Evolutionary conservation across 2,329 filamentous ascomycete genomes (phyloP).

Genomic region (Paraconiothyrium brasiliense): DNA sequence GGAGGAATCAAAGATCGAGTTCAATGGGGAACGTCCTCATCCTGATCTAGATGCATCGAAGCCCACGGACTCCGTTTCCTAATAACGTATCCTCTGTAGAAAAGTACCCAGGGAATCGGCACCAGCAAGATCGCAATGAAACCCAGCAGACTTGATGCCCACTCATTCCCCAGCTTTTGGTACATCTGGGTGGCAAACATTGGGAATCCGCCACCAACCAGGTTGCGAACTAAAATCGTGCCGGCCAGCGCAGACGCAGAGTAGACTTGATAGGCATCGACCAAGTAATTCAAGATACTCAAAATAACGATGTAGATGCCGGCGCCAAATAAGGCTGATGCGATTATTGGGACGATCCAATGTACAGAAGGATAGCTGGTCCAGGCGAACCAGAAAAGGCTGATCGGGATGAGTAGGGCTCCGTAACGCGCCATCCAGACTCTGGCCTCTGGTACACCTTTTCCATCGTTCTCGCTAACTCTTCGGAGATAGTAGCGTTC

Average conservation of each 20-base stretch:
- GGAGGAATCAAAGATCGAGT: too few species aligned
- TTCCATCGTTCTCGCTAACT: background rate
- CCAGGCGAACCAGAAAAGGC: conserved; percentile 40
- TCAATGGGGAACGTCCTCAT: background rate
- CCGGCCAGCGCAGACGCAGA: conserved; percentile 23
- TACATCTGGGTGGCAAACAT: conserved; percentile 31
- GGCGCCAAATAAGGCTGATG: conserved; percentile 26
- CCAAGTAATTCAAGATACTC: conserved; percentile 32
- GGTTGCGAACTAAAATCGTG: conserved; percentile 27
- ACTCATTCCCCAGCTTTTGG: conserved; percentile 1
- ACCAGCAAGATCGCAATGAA: background rate
- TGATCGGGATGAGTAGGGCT: conserved; percentile 29
- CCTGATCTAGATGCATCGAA: background rate
- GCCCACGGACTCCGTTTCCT: background rate
- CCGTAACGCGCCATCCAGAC: conserved; percentile 27
- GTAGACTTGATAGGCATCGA: conserved; percentile 28
- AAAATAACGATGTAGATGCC: conserved; percentile 33
- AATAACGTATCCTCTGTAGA: background rate
- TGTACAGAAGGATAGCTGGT: conserved; percentile 18
- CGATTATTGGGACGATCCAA: conserved; percentile 29
- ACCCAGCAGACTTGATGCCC: background rate
- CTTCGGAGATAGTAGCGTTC: conserved; percentile 29
- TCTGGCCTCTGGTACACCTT: conserved; percentile 39
- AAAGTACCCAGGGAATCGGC: background rate
- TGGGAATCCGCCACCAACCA: conserved; percentile 37